phyloP scores from a whole-genome alignment of 140 eudicot genomes.

The Erigeron philadelphicus region DNA sequence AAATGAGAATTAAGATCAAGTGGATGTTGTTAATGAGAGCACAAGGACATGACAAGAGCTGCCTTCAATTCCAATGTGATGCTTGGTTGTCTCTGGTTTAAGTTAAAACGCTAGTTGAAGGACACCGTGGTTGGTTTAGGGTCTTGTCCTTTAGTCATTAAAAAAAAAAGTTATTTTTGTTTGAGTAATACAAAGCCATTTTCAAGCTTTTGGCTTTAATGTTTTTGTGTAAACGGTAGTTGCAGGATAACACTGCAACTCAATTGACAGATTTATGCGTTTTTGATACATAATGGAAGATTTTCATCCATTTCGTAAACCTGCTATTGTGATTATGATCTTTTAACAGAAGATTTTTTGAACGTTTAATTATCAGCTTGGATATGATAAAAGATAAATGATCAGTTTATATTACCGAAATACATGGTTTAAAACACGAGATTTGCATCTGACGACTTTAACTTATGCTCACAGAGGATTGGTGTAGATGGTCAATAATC shows the following conservation, averaged over 20 bases:
- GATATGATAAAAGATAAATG: too few species aligned
- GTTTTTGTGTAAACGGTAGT: neutral
- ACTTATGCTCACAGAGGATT: neutral
- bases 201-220: slow-evolving; percentile 7
- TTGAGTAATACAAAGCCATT: slow-evolving; percentile 5
- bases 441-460: neutral
- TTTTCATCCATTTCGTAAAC: neutral
- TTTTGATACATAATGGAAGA: slow-evolving; percentile 3
- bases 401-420: neutral
- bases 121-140: slow-evolving; percentile 4
- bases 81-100: neutral
- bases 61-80: too few species aligned
- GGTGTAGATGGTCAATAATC: neutral
- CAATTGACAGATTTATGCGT: neutral
- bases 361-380: too few species aligned
- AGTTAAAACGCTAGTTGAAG: slow-evolving; percentile 1
- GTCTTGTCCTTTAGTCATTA: neutral
- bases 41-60: neutral
- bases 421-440: neutral
- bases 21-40: neutral
- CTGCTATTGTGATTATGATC: too few species aligned
- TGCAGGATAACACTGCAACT: neutral
- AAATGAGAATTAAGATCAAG: slow-evolving; percentile 17
- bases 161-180: neutral
- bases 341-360: too few species aligned